Evolutionary conservation across 768 basidiomycete species (phyloP), one percentile per base, ranked within the genome.

Genomic region (Amanita phalloides): DNA sequence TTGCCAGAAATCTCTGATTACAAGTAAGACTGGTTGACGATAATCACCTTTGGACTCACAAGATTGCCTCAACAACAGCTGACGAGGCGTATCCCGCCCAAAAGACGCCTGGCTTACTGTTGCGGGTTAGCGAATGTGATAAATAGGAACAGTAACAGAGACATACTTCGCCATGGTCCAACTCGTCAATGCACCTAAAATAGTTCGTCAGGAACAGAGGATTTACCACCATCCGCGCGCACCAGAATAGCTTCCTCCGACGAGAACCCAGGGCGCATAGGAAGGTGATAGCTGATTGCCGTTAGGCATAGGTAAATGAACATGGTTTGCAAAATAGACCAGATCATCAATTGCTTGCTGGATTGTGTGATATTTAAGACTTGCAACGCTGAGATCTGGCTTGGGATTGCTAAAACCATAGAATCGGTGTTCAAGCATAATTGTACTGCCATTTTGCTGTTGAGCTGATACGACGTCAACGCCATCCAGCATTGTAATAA

Each of bases 281-380:
- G 71, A 71, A 1, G 84, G 81, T 17, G 73, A 75, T 11, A 87
- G 68, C 23, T 75, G 62, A 57, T 80, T 72, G 4, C 84, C 82
- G 49, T 75, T 74, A 0, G 82, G 81, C 77, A 82, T 81, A 2
- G 85, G 81, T 20, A 87, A 73, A 28, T 75, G 64, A 14, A 77
- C 84, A 53, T 76, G 84, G 56, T 80, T 70, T n/a, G 82, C 73
- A 58, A 88, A 88, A 63, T 82, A 84, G 14, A 73, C 82, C 35
- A 86, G 64, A 58, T 88, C 85, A 47, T 86, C 79, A 56, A 86
- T 79, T 8, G 84, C 82, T 65, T 88, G 86, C 60, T 85, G 80
- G 45, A 88, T 74, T 1, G 82, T 86, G 60, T 82, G 81, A 10
- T 77, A 56, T 43, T 66, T 64, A 42, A 88, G 66, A 59, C 80